Evolutionary conservation across 768 basidiomycete genomes (phyloP), one percentile per base, ranked within the genome.

Genomic region (Naganishia antarctica): DNA sequence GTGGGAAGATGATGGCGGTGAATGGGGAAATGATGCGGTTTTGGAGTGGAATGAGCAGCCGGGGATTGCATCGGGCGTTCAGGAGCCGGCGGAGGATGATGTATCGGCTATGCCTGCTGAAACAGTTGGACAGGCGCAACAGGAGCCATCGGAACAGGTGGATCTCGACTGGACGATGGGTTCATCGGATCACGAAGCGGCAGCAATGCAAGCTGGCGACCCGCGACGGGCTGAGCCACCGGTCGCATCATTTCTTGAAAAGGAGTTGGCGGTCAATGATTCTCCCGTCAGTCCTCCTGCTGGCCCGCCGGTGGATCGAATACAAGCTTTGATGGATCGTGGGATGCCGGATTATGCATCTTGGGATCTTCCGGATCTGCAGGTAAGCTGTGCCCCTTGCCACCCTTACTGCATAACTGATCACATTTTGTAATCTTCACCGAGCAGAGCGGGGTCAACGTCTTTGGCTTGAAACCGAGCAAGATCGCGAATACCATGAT

Each of bases 401-500:
- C 8, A 37, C 15, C 34, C 34, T 51, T 15, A 34, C 16, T 46
- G 25, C 8, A 11, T 12, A 21, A 12, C 16, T 12, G 15, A 25
- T 5, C 25, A 2, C n/a, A 21, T 50, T n/a, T 41, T 23, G 25
- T 48, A 23, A 61, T 47, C 9, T 16, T 26, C 21, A 21, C 26
- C 23, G 34, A 16, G 16, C 26, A 65, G 64, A 32, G 32, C 26
- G 60, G 28, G 21, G 60, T 66, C 8, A 26, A 45, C 1, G 26
- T 45, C 23, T 66, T 44, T 47, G 65, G 65, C 41, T 61, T 66
- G 31, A 61, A 60, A n/a, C 31, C 34, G 9, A 66, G 60, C 60
- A 66, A 66, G 44, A 62, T 66, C 60, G 40, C 45, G 16, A 50
- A 41, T 3, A 66, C 65, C 3, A 53, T 66, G 60, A 37, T 66